Conservation (phyloP, 2,329 filamentous ascomycete species). For the Aspergillus intermedius region DNA sequence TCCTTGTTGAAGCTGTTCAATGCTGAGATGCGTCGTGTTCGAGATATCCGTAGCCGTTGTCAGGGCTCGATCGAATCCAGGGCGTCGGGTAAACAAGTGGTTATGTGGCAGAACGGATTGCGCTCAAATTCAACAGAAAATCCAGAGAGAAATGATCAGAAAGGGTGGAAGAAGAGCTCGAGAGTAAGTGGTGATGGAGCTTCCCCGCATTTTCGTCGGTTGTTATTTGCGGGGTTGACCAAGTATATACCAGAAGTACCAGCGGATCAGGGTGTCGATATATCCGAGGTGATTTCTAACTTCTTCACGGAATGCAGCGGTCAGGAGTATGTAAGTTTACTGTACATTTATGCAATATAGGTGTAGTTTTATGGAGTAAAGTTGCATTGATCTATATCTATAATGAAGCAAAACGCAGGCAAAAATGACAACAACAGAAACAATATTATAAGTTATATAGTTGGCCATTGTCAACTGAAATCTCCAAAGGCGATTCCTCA, state of each 20-base stretch:
- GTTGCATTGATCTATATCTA: too few species aligned
- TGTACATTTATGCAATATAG: too few species aligned
- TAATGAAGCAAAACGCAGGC: too few species aligned
- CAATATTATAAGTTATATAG: neutral
- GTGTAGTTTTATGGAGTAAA: too few species aligned
- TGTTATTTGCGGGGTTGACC: constrained; percentile 1
- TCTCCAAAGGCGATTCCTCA: too few species aligned
- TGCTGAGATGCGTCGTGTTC: neutral
- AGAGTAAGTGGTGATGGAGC: neutral
- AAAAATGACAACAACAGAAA: neutral
- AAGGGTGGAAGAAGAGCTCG: neutral
- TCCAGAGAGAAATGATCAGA: neutral
- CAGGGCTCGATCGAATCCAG: neutral
- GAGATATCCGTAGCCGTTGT: too few species aligned
- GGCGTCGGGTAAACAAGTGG: neutral
- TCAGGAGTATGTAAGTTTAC: too few species aligned
- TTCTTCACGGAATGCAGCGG: too few species aligned
- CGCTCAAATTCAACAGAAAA: neutral
- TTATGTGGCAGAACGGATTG: neutral
- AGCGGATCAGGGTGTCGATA: too few species aligned
- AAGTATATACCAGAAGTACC: neutral
- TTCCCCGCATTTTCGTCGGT: constrained; percentile 6
- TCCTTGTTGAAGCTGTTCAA: neutral
- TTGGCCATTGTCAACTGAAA: neutral
- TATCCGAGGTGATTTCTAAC: too few species aligned